phyloP scores from a whole-genome alignment of 768 basidiomycete genomes.

The Russula olivacea region DNA sequence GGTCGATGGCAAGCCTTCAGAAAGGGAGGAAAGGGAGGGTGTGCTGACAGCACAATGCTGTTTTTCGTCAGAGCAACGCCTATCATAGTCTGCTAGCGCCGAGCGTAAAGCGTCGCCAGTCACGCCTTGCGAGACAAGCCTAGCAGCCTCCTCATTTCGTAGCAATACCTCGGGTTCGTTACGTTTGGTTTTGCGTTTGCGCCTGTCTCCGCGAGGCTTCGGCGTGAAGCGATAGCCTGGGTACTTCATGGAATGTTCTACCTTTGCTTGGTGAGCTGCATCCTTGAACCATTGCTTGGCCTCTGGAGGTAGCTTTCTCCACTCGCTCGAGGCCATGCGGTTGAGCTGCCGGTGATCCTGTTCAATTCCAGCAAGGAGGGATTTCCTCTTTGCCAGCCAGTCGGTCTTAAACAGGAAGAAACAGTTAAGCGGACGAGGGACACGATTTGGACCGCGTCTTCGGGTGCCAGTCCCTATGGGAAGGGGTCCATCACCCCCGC shows the following conservation, averaged over 20 bases:
- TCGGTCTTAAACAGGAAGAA: conserved; percentile 30
- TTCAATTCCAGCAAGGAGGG: conserved; percentile 23
- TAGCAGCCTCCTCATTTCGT: conserved; percentile 17
- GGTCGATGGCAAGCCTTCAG: not conserved
- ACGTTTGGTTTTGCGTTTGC: conserved; percentile 17
- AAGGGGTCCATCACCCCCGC: not conserved
- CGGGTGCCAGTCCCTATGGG: conserved; percentile 3
- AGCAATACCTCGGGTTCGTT: conserved; percentile 19
- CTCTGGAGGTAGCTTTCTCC: conserved; percentile 26
- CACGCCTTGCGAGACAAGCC: conserved; percentile 14
- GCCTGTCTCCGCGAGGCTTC: conserved; percentile 8
- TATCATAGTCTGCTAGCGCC: conserved; percentile 13
- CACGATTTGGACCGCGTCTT: conserved; percentile 12
- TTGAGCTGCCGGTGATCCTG: conserved; percentile 27
- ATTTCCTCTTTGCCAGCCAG: conserved; percentile 26
- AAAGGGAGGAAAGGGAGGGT: not conserved
- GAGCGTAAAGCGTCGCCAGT: conserved; percentile 11
- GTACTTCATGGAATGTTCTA: conserved; percentile 26
- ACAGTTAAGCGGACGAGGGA: conserved; percentile 27
- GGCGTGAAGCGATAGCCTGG: conserved; percentile 28
- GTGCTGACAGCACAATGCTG: not conserved
- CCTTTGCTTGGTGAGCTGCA: conserved; percentile 25
- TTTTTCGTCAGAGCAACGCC: not conserved
- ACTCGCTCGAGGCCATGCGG: conserved; percentile 27
- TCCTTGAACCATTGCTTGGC: conserved; percentile 26